Evolutionary conservation across 768 basidiomycete genomes (phyloP).

Genomic region (Trametes gibbosa): DNA sequence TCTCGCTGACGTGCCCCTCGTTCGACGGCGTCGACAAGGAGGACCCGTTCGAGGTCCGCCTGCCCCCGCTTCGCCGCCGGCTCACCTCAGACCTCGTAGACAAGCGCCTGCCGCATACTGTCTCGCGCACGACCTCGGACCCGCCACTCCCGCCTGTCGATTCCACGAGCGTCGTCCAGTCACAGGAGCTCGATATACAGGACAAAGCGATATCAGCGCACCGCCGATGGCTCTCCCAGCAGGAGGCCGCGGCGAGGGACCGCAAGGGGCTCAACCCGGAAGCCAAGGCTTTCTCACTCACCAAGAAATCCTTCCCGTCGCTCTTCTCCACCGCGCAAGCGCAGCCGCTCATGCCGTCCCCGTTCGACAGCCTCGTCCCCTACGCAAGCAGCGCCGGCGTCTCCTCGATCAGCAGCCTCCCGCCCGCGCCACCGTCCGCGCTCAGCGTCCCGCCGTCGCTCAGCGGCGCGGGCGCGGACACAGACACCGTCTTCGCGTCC

Average conservation of each 20-base stretch:
- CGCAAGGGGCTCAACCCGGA: constrained; percentile 79
- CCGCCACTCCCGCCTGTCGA: constrained; percentile 15
- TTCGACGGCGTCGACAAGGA: constrained; percentile 36
- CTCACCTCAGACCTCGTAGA: constrained; percentile 26
- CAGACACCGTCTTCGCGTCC: constrained; percentile 33
- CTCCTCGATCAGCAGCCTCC: constrained; percentile 11
- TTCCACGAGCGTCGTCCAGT: background rate
- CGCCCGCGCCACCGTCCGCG: constrained; percentile 19
- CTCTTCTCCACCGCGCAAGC: constrained; percentile 9
- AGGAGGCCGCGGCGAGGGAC: constrained; percentile 44
- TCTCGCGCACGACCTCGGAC: constrained; percentile 22
- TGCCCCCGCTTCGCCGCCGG: constrained; percentile 31
- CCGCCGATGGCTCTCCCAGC: constrained; percentile 47
- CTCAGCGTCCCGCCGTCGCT: constrained; percentile 25
- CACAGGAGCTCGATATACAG: constrained; percentile 18
- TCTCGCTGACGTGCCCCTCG: constrained; percentile 33
- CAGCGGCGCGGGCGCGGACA: constrained; percentile 14
- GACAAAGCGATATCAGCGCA: constrained; percentile 35
- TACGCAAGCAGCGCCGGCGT: constrained; percentile 11
- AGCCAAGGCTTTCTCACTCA: constrained; percentile 73
- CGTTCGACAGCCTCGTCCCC: constrained; percentile 16
- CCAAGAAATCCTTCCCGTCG: constrained; percentile 22
- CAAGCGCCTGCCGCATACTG: constrained; percentile 21
- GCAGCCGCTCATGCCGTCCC: constrained; percentile 14
- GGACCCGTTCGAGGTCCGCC: constrained; percentile 48